Evolutionary conservation across 352 stramenopile species (phyloP).

Genomic region (Phytophthora citrophthora): DNA sequence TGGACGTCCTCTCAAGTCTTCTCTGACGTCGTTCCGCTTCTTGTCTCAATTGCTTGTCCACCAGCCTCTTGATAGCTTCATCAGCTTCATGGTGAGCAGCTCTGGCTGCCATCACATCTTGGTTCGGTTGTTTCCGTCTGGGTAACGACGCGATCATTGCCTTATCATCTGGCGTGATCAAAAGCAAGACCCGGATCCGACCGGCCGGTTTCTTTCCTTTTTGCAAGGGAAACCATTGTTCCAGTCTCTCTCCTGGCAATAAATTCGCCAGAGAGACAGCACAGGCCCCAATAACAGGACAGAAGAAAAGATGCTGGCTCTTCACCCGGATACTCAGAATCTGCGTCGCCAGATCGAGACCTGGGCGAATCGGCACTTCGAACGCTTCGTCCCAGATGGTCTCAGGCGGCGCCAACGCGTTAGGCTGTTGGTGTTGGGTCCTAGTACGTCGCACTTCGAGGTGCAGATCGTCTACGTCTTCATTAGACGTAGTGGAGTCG

Average conservation of each 20-base stretch:
- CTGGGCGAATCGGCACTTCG: slow-evolving; percentile 42
- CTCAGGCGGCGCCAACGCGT: slow-evolving; percentile 36
- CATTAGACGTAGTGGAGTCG: slow-evolving; percentile 20
- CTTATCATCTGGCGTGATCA: slow-evolving; percentile 33
- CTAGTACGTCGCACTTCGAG: slow-evolving; percentile 61
- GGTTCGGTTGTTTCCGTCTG: slow-evolving; percentile 34
- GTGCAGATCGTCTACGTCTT: slow-evolving; percentile 30
- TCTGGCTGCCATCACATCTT: slow-evolving; percentile 52
- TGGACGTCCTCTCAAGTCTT: slow-evolving; percentile 20
- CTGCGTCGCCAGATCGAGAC: slow-evolving; percentile 34
- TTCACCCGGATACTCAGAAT: slow-evolving; percentile 73
- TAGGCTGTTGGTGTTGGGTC: slow-evolving; percentile 43
- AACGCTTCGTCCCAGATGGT: slow-evolving; percentile 71
- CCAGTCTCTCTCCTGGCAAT: slow-evolving; percentile 39
- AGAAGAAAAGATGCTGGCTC: slow-evolving; percentile 71
- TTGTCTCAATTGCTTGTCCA: slow-evolving; percentile 47
- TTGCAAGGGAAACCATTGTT: slow-evolving; percentile 64
- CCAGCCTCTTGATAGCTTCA: slow-evolving; percentile 62
- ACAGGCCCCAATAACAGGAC: slow-evolving; percentile 54
- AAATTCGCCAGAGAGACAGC: slow-evolving; percentile 62
- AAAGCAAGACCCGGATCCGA: slow-evolving; percentile 52
- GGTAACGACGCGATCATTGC: not conserved
- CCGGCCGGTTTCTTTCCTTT: slow-evolving; percentile 58
- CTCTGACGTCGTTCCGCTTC: slow-evolving; percentile 38
- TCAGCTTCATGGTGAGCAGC: slow-evolving; percentile 66